These are phyloP conservation scores for Aspergillus pseudoglaucus DNA, from an alignment of 2,329 filamentous ascomycete genomes.

Conservation along the genomic window DNA sequence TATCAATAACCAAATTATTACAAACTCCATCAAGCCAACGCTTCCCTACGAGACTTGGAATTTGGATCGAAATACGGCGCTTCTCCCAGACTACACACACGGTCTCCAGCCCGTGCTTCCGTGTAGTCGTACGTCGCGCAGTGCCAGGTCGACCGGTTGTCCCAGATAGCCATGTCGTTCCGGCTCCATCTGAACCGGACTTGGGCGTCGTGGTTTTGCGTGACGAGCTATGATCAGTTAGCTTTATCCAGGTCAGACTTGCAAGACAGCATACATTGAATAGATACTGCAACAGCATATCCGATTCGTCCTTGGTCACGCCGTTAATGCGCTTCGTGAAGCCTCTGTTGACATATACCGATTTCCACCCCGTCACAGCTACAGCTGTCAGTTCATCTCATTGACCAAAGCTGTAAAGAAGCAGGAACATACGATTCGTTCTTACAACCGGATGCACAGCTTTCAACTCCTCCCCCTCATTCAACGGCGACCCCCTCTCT, in stretches of 20 bases:
- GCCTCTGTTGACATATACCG: constrained; percentile 43
- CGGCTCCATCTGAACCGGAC: constrained; percentile 45
- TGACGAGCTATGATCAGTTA: constrained; percentile 22
- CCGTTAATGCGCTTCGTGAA: constrained; percentile 40
- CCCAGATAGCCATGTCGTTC: constrained; percentile 37
- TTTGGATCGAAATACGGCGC: constrained; percentile 45
- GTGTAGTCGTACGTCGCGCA: constrained; percentile 29
- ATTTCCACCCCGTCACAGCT: constrained; percentile 57
- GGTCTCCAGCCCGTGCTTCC: constrained; percentile 40
- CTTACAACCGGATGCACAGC: constrained; percentile 52
- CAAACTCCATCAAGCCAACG: constrained; percentile 7
- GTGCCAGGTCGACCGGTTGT: constrained; percentile 36
- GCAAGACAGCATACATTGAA: constrained; percentile 19
- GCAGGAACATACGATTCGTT: constrained; percentile 43
- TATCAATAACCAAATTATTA: background rate
- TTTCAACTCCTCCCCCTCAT: constrained; percentile 46
- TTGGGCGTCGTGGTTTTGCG: constrained; percentile 47
- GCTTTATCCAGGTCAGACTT: background rate
- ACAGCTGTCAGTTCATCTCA: background rate
- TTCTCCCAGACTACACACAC: constrained; percentile 48
- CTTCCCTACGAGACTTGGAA: constrained; percentile 35
- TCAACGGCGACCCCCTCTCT: constrained; percentile 49
- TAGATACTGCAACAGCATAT: constrained; percentile 39
- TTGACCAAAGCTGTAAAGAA: background rate
- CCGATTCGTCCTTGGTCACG: constrained; percentile 39